phyloP scores from a whole-genome alignment of 768 basidiomycete species.

The Mycena vulgaris region DNA sequence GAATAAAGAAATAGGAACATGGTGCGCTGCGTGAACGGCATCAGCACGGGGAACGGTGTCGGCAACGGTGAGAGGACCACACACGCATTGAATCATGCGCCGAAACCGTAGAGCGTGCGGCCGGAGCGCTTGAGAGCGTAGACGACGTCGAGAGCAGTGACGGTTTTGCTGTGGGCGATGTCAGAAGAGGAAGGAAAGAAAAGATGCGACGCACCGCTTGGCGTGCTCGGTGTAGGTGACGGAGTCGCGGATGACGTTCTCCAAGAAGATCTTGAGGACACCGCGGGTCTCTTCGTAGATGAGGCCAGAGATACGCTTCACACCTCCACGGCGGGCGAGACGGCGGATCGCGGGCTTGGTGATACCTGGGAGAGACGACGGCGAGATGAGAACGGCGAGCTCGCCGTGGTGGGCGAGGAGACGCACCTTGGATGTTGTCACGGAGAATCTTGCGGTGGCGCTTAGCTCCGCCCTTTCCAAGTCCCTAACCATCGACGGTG shows the following conservation, averaged over 20 bases:
- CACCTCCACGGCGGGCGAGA: too few relatives aligned
- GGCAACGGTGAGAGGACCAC: neutral
- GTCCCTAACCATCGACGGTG: conserved; percentile 60
- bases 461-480: conserved; percentile 86
- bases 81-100: conserved; percentile 63
- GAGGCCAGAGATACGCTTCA: too few relatives aligned
- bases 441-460: conserved; percentile 87
- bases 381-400: conserved; percentile 21
- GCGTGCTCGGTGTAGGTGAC: too few relatives aligned
- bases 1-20: neutral
- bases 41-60: neutral
- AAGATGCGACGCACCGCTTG: conserved; percentile 67
- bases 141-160: conserved; percentile 89
- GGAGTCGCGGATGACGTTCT: too few relatives aligned
- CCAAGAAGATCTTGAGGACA: too few relatives aligned
- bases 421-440: conserved; percentile 84
- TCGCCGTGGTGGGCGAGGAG: neutral
- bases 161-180: conserved; percentile 72
- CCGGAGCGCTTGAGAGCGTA: conserved; percentile 83
- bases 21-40: neutral
- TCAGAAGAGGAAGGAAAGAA: conserved; percentile 18
- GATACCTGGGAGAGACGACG: conserved; percentile 90
- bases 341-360: too few relatives aligned
- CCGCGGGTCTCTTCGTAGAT: too few relatives aligned
- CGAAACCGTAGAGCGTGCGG: conserved; percentile 88